phyloP scores from a whole-genome alignment of 2,329 filamentous ascomycete genomes.

The Byssothecium circinans region DNA sequence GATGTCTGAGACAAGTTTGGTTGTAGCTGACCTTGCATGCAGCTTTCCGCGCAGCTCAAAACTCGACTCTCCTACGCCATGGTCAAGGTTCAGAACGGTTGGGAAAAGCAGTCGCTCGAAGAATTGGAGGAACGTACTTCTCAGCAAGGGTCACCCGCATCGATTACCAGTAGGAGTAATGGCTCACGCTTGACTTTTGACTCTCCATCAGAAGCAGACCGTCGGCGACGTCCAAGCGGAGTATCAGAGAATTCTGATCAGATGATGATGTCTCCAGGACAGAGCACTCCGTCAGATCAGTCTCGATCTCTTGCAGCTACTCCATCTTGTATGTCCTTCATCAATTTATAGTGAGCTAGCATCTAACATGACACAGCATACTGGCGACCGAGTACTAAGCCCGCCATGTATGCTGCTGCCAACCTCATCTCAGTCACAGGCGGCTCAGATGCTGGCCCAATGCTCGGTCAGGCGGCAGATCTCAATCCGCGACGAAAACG shows the following conservation, averaged over 20 bases:
- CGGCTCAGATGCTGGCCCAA: conserved; percentile 21
- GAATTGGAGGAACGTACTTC: conserved; percentile 77
- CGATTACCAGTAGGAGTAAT: conserved; percentile 53
- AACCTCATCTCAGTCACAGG: conserved; percentile 32
- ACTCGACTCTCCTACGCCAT: conserved; percentile 89
- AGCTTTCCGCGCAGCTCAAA: conserved; percentile 78
- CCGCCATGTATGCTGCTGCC: conserved; percentile 29
- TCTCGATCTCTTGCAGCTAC: conserved; percentile 25
- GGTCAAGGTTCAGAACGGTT: conserved; percentile 85
- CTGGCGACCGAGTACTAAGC: conserved; percentile 31
- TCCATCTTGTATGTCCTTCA: conserved; percentile 24
- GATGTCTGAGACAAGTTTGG: conserved; percentile 6
- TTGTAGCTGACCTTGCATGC: conserved; percentile 30
- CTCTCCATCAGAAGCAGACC: conserved; percentile 30
- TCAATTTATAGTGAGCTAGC: neutral
- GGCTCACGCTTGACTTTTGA: conserved; percentile 29
- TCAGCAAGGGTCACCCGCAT: conserved; percentile 65
- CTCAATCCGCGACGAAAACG: conserved; percentile 38
- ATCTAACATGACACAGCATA: conserved; percentile 23
- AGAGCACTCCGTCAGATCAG: conserved; percentile 26
- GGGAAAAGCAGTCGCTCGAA: conserved; percentile 76
- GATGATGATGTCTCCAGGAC: conserved; percentile 36
- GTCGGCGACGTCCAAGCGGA: conserved; percentile 38
- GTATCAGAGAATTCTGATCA: conserved; percentile 41
- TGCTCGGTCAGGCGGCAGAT: conserved; percentile 39